Evolutionary conservation across 768 basidiomycete genomes (phyloP).

Genomic region (Hypsizygus marmoreus): DNA sequence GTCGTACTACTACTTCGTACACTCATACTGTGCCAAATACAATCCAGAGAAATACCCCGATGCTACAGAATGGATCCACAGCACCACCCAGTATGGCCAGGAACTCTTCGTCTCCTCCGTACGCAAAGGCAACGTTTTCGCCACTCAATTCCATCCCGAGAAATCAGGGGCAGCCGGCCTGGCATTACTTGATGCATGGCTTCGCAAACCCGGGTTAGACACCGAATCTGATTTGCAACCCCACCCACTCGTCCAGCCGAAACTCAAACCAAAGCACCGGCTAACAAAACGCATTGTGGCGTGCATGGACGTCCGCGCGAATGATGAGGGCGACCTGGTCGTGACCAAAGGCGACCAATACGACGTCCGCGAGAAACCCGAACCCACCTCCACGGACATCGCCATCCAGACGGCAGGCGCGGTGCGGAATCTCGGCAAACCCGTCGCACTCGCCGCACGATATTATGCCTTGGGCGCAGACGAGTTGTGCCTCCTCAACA

Average conservation of each 20-base stretch:
- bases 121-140: conserved; percentile 83
- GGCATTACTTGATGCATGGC: conserved; percentile 77
- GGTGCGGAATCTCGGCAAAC: conserved; percentile 97
- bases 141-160: conserved; percentile 96
- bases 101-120: conserved; percentile 89
- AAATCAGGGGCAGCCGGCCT: conserved; percentile 92
- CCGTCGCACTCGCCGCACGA: conserved; percentile 83
- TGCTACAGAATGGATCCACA: conserved; percentile 76
- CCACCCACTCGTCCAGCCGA: conserved; percentile 35
- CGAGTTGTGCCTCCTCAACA: conserved; percentile 97
- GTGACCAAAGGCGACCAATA: conserved; percentile 99
- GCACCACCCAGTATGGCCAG: conserved; percentile 91
- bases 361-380: conserved; percentile 85
- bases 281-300: conserved; percentile 95
- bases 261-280: conserved; percentile 53
- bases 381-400: conserved; percentile 22
- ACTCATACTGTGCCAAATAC: conserved; percentile 89
- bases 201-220: conserved; percentile 53
- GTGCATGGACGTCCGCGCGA: conserved; percentile 96
- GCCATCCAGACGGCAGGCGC: conserved; percentile 59
- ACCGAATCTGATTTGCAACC: conserved; percentile 33
- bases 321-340: conserved; percentile 94
- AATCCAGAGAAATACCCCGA: conserved; percentile 53
- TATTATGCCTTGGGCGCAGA: conserved; percentile 92
- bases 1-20: conserved; percentile 95